Evolutionary conservation across 1,284 basidiomycete genomes (phyloP).

Genomic region (Sparassis latifolia): DNA sequence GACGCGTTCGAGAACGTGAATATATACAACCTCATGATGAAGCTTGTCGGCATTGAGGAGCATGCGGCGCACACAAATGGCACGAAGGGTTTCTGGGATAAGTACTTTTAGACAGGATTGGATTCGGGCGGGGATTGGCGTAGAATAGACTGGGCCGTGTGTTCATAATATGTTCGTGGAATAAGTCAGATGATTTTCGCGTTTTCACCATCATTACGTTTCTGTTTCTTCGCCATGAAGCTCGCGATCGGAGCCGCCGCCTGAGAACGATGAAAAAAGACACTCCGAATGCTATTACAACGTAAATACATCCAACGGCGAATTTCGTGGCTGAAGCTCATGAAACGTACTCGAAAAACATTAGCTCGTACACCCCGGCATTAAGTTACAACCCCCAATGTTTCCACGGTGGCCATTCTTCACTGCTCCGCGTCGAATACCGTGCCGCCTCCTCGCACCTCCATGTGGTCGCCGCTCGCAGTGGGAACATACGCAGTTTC

Average conservation of each 20-base stretch:
- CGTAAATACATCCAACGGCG: too few species aligned
- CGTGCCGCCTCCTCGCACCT: conserved; percentile 38
- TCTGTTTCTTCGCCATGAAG: too few species aligned
- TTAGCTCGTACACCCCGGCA: too few species aligned
- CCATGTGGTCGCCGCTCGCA: conserved; percentile 53
- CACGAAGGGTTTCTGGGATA: conserved; percentile 74
- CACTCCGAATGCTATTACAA: too few species aligned
- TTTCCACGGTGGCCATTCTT: neutral
- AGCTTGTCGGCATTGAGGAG: conserved; percentile 60
- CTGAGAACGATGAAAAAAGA: too few species aligned
- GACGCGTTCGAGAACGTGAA: conserved; percentile 79
- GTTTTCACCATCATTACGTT: too few species aligned
- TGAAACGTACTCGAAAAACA: too few species aligned
- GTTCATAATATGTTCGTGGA: too few species aligned
- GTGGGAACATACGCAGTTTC: conserved; percentile 77
- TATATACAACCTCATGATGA: conserved; percentile 78
- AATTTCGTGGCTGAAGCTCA: too few species aligned
- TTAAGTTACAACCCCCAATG: too few species aligned
- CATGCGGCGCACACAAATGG: conserved; percentile 68
- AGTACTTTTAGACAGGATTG: conserved; percentile 44
- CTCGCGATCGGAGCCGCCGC: too few species aligned
- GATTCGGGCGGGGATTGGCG: neutral
- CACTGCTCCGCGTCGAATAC: conserved; percentile 54
- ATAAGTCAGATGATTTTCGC: too few species aligned
- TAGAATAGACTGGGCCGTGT: neutral